phyloP scores from a whole-genome alignment of 805 yeast species.

The Yamadazyma akitaensis region DNA sequence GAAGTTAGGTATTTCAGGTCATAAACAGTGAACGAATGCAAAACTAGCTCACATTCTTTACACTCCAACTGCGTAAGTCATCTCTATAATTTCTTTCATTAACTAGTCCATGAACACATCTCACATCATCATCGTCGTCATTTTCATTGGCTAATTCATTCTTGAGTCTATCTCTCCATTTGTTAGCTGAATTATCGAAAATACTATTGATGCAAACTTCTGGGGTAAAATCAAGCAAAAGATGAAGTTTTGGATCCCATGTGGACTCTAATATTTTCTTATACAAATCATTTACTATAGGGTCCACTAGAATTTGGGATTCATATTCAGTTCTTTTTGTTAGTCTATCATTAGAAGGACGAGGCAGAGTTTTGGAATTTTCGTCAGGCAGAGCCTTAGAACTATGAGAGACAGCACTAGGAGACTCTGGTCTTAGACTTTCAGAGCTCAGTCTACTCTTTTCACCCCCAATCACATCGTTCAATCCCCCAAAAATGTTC shows the following conservation, averaged over 20 bases:
- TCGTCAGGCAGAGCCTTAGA: not conserved
- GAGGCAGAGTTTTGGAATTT: too few relatives aligned
- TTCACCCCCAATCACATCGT: constrained; percentile 25
- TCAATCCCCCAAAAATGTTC: constrained; percentile 49
- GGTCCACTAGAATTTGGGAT: constrained; percentile 37
- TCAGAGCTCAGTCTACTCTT: constrained; percentile 5
- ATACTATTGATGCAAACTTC: constrained; percentile 73
- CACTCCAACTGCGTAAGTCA: constrained; percentile 35
- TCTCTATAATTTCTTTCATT: constrained; percentile 34
- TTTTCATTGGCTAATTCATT: constrained; percentile 15
- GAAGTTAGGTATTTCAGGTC: not conserved
- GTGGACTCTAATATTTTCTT: constrained; percentile 54
- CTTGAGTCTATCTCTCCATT: constrained; percentile 17
- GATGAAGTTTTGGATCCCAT: constrained; percentile 54
- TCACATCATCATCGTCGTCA: constrained; percentile 19
- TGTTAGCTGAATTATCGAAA: constrained; percentile 44
- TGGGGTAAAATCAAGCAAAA: constrained; percentile 55
- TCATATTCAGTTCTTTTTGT: not conserved
- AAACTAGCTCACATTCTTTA: constrained; percentile 1
- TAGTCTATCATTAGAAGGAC: not conserved
- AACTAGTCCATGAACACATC: constrained; percentile 36
- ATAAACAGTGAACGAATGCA: not conserved
- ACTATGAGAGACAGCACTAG: not conserved
- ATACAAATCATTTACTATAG: constrained; percentile 48
- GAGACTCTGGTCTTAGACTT: not conserved